Evolutionary conservation across 1,284 basidiomycete species (phyloP), one percentile per base, ranked within the genome.

Genomic region (Wolfiporia cocos): DNA sequence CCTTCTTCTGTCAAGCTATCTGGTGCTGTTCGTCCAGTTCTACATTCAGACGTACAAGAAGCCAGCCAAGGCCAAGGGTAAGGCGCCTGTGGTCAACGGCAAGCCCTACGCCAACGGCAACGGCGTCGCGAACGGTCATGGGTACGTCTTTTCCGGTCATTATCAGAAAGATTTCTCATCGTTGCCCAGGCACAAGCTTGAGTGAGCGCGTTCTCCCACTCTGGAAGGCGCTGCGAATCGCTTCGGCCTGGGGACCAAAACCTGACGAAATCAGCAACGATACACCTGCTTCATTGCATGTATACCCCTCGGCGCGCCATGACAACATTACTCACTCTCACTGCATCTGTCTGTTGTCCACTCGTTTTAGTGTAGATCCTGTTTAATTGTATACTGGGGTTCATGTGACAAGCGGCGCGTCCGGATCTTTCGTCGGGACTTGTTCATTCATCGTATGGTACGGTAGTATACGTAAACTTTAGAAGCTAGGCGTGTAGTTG

Each of bases 11-110:
- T 88, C 89, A 34, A 86, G 80, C 59, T 99, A 97, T 67, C 79
- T 96, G 42, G 75, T 81, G 56, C 76, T 96, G 46, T 94, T 95
- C 74, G 90, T 95, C 71, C 84, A 90, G 64, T 91, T 91, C 65
- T 91, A 90, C 66, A 75, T 89, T 55, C 77, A 83, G 61, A 90
- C 86, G 17, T 90, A 90, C 69, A 81, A 82, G 68, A 83, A 81
- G 61, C 74, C 81, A 21, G 59, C 46, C 14, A 64, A 61, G 41
- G 62, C 63, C 43, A n/a, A n/a, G n/a, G 65, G 65, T 48, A 73
- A 69, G 50, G 49, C 52, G 28, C 46, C 62, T 15, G 35, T 58
- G 31, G 47, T 50, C 26, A 64, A 65, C 43, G 66, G 65, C 47
- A 73, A 69, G 49, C 49, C 53, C 32, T 39, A 48, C 21, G 54